Conservation (phyloP, 768 basidiomycete genomes). For the Suillus americanus region DNA sequence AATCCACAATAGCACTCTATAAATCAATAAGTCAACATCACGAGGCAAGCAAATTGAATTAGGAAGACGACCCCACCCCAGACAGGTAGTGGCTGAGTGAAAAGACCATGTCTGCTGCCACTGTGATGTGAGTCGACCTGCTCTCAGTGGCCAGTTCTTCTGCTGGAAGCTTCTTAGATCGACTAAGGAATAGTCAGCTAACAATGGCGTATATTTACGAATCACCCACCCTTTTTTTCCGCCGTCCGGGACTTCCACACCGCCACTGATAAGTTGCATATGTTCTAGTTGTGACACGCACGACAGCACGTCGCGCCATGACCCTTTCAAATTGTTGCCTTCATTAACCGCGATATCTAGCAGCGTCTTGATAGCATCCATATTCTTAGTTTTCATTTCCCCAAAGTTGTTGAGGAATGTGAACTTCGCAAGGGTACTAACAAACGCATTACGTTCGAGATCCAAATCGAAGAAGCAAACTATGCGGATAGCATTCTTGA, state of each 20-base stretch:
- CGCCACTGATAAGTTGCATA: constrained; percentile 95
- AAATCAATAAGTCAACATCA: neutral
- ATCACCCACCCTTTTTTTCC: constrained; percentile 74
- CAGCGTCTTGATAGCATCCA: constrained; percentile 96
- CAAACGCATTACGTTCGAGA: constrained; percentile 97
- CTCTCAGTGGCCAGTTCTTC: constrained; percentile 98
- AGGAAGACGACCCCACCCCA: constrained; percentile 61
- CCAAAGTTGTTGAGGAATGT: constrained; percentile 97
- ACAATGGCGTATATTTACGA: neutral
- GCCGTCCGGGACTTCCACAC: constrained; percentile 79
- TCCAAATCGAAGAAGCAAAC: constrained; percentile 98
- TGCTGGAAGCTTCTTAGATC: constrained; percentile 63
- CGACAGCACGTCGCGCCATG: constrained; percentile 94
- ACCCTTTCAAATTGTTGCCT: constrained; percentile 92
- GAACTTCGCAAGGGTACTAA: constrained; percentile 94
- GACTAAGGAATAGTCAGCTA: constrained; percentile 28
- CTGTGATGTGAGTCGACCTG: constrained; percentile 95
- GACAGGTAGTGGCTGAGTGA: constrained; percentile 92
- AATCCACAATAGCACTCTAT: constrained; percentile 95
- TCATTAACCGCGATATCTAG: constrained; percentile 95
- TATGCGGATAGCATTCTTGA: constrained; percentile 95
- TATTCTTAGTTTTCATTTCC: constrained; percentile 99
- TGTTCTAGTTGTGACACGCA: constrained; percentile 98
- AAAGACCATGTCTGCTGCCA: constrained; percentile 99
- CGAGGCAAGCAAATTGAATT: neutral